These are phyloP conservation scores for Colletotrichum salicis DNA, from an alignment of 2,329 filamentous ascomycete species.

Conservation along the genomic window DNA sequence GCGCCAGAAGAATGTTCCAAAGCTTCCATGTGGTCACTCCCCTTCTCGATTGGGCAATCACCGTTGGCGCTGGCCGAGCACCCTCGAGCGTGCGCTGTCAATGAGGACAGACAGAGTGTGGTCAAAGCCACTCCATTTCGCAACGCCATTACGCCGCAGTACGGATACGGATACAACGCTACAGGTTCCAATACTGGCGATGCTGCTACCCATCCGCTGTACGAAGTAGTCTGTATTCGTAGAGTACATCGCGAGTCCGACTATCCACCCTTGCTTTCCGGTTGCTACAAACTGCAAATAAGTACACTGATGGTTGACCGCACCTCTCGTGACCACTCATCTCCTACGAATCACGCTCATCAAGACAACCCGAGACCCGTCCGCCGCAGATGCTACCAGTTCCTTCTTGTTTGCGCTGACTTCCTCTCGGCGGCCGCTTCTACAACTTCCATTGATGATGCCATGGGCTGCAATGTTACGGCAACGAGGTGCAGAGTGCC, in stretches of 20 bases:
- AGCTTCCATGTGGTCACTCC: slow-evolving; percentile 31
- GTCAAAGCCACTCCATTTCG: slow-evolving; percentile 23
- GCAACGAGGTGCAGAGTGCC: slow-evolving; percentile 24
- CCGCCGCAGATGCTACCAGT: slow-evolving; percentile 11
- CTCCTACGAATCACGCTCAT: slow-evolving; percentile 15
- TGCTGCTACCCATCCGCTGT: neutral
- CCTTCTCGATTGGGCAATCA: slow-evolving; percentile 23
- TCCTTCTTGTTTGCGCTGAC: slow-evolving; percentile 5
- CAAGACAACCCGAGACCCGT: neutral
- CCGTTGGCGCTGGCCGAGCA: slow-evolving; percentile 3
- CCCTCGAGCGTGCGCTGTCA: slow-evolving; percentile 15
- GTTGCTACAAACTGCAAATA: slow-evolving; percentile 5
- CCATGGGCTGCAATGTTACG: slow-evolving; percentile 21
- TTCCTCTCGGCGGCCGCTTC: slow-evolving; percentile 15
- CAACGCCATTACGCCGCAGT: neutral
- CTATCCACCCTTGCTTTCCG: neutral
- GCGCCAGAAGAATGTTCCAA: slow-evolving; percentile 32
- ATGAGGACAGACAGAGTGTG: slow-evolving; percentile 20
- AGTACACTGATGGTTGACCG: neutral
- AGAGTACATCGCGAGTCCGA: neutral
- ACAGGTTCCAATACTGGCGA: neutral
- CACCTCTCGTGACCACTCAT: slow-evolving; percentile 23
- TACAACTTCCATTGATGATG: slow-evolving; percentile 6
- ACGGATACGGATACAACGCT: neutral
- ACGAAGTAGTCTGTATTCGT: too few species aligned